Evolutionary conservation across 2,329 filamentous ascomycete genomes (phyloP).

Genomic region (Phaeoacremonium minimum): DNA sequence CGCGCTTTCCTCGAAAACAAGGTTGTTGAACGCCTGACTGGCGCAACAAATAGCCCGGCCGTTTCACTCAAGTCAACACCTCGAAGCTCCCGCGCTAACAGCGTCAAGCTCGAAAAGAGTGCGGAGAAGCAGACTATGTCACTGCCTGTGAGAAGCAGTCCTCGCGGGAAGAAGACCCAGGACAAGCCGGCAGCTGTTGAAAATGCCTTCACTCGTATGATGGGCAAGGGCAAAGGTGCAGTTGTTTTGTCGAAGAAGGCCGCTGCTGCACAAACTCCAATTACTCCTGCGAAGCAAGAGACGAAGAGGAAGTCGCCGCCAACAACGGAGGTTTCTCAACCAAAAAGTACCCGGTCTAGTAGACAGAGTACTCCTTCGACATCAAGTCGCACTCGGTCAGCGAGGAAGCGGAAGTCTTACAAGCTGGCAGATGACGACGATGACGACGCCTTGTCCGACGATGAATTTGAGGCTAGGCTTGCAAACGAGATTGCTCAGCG

Average conservation of each 20-base stretch:
- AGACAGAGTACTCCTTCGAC: conserved; percentile 68
- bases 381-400: conserved; percentile 39
- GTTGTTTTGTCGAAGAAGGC: no score
- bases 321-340: conserved; percentile 24
- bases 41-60: conserved; percentile 38
- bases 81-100: conserved; percentile 34
- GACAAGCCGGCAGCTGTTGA: conserved; percentile 15
- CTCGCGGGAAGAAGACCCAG: conserved; percentile 22
- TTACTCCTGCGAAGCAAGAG: conserved; percentile 12
- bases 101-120: conserved; percentile 15
- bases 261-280: conserved; percentile 6
- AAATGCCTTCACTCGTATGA: conserved; percentile 52
- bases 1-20: conserved; percentile 81
- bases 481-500: conserved; percentile 53
- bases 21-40: conserved; percentile 60
- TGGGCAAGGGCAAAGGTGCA: conserved; percentile 32
- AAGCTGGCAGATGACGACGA: conserved; percentile 55
- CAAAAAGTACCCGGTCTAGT: conserved; percentile 73
- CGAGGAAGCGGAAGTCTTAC: conserved; percentile 43
- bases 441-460: conserved; percentile 67
- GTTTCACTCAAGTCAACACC: conserved; percentile 25
- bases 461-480: conserved; percentile 77
- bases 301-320: conserved; percentile 31
- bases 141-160: conserved; percentile 29
- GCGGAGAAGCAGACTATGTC: conserved; percentile 12